These are phyloP conservation scores for Ogataea haglerorum DNA, from an alignment of 805 yeast species.

Conservation along the genomic window DNA sequence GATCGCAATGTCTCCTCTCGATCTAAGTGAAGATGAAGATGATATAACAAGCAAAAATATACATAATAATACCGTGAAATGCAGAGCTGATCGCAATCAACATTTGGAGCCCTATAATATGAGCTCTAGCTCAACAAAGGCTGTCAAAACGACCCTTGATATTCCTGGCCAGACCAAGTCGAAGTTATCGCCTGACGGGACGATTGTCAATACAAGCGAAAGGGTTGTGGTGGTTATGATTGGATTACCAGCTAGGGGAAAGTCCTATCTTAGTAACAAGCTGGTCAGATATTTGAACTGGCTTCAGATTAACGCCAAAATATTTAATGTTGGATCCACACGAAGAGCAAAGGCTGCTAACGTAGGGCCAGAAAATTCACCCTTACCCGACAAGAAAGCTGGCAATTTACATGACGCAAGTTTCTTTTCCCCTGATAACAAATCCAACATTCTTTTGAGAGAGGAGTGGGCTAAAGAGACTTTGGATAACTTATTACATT, in stretches of 20 bases:
- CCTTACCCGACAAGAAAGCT: slow-evolving; percentile 44
- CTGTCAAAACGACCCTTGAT: slow-evolving; percentile 63
- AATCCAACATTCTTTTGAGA: slow-evolving; percentile 58
- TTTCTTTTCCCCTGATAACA: slow-evolving; percentile 81
- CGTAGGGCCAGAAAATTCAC: slow-evolving; percentile 67
- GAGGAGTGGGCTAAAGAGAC: slow-evolving; percentile 98
- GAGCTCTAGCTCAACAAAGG: background rate
- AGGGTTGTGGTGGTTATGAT: slow-evolving; percentile 94
- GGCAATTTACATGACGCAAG: slow-evolving; percentile 63
- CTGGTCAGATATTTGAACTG: slow-evolving; percentile 87
- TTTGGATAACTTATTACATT: slow-evolving; percentile 75
- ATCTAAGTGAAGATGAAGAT: slow-evolving; percentile 28
- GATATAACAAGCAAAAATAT: slow-evolving; percentile 13
- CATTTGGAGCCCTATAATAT: too few relatives aligned
- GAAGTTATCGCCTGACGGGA: slow-evolving; percentile 73
- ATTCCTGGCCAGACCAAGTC: slow-evolving; percentile 90
- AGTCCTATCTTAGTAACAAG: slow-evolving; percentile 89
- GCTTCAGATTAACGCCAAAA: slow-evolving; percentile 86
- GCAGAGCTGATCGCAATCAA: too few relatives aligned
- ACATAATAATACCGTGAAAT: background rate
- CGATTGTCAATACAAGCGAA: slow-evolving; percentile 53
- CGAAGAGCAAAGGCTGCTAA: slow-evolving; percentile 68
- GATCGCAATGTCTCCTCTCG: slow-evolving; percentile 23
- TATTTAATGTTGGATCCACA: slow-evolving; percentile 94
- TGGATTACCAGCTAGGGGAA: slow-evolving; percentile 93